Conservation (phyloP, 2,329 filamentous ascomycete genomes). For the Rutstroemia sp. region DNA sequence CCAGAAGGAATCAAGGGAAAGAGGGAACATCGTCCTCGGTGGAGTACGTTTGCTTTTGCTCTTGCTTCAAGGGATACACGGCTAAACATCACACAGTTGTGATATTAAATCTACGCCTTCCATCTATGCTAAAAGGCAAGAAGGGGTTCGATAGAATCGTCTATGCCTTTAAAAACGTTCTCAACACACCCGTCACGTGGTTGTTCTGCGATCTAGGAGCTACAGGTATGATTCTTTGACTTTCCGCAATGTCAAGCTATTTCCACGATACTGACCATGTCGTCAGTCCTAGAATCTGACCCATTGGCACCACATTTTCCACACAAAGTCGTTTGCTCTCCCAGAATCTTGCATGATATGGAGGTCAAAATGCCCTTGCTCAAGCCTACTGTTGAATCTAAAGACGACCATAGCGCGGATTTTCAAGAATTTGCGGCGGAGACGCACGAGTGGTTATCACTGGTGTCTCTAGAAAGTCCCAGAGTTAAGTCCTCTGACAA, state of each 20-base stretch:
- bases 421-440: slow-evolving; percentile 57
- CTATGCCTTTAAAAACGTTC: slow-evolving; percentile 52
- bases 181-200: slow-evolving; percentile 64
- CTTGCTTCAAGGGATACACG: background rate
- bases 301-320: slow-evolving; percentile 41
- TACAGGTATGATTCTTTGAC: slow-evolving; percentile 34
- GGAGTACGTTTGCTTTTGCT: slow-evolving; percentile 45
- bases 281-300: slow-evolving; percentile 39
- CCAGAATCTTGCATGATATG: slow-evolving; percentile 24
- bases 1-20: slow-evolving; percentile 52
- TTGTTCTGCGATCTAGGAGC: slow-evolving; percentile 60
- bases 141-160: slow-evolving; percentile 28
- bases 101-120: slow-evolving; percentile 64
- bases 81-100: slow-evolving; percentile 49
- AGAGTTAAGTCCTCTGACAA: slow-evolving; percentile 48
- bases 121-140: slow-evolving; percentile 59
- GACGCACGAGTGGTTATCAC: slow-evolving; percentile 66
- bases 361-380: slow-evolving; percentile 25
- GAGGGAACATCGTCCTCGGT: slow-evolving; percentile 59
- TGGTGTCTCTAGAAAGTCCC: slow-evolving; percentile 60
- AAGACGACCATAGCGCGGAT: slow-evolving; percentile 36
- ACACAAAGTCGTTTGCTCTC: slow-evolving; percentile 34
- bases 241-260: background rate
- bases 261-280: slow-evolving; percentile 17
- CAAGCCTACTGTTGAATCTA: slow-evolving; percentile 25